A percentile compares a stretch with the other conserved stretches of the same genome.
These are phyloP conservation scores for Xylaria cubensis DNA, from an alignment of 495 filamentous ascomycete species.

Conservation along the genomic window DNA sequence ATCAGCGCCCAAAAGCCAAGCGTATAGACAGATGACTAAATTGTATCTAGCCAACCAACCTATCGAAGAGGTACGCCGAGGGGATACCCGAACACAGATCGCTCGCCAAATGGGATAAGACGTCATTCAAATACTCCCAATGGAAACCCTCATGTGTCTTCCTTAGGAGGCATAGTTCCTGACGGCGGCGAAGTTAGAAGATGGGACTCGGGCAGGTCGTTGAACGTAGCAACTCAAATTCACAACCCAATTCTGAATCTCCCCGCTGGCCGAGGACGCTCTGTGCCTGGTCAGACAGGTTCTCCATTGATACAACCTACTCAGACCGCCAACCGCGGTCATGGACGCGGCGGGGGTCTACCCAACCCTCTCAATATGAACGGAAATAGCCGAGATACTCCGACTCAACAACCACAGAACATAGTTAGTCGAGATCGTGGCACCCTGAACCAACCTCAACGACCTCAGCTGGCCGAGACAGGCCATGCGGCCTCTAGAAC, in stretches of 20 bases:
- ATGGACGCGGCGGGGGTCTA: background rate
- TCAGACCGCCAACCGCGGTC: background rate
- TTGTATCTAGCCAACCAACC: background rate
- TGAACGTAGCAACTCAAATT: background rate
- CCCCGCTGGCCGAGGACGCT: background rate
- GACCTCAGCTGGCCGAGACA: background rate
- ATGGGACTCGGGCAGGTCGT: conserved; percentile 25
- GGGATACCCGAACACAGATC: background rate
- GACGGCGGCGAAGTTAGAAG: conserved; percentile 29
- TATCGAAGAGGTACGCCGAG: background rate
- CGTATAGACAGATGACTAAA: background rate
- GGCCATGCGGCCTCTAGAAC: background rate
- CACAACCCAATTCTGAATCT: background rate
- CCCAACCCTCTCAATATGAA: conserved; percentile 4
- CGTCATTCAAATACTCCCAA: background rate
- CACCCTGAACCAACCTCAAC: background rate
- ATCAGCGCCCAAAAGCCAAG: background rate
- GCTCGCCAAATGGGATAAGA: background rate
- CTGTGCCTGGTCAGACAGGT: background rate
- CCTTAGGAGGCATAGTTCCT: conserved; percentile 31
- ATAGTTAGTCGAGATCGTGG: background rate
- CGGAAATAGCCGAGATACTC: background rate
- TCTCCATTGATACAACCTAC: background rate
- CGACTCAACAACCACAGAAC: conserved; percentile 5
- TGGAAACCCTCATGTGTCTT: background rate